Evolutionary conservation across 192 early-diverging fungal species (phyloP).

Genomic region (Rhizophagus sp.): DNA sequence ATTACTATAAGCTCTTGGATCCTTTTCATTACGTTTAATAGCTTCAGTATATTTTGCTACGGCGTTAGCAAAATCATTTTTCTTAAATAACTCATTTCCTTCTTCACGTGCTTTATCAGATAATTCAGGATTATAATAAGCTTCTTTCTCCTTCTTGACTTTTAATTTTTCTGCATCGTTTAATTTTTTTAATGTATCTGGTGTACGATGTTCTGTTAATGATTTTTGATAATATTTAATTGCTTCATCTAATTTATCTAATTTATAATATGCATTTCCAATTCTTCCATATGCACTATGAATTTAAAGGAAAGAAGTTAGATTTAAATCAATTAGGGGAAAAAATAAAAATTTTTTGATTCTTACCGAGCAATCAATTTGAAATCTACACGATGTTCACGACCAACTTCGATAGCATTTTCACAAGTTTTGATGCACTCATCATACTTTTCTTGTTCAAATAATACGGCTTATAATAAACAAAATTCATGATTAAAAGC

Average conservation of each 20-base stretch:
- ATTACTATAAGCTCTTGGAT: slow-evolving; percentile 92
- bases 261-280: slow-evolving; percentile 84
- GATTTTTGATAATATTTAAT: slow-evolving; percentile 94
- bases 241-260: slow-evolving; percentile 77
- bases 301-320: background rate
- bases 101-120: slow-evolving; percentile 89
- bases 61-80: slow-evolving; percentile 81
- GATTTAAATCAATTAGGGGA: too few species aligned
- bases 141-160: slow-evolving; percentile 77
- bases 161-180: slow-evolving; percentile 84
- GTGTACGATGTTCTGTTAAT: slow-evolving; percentile 91
- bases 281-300: slow-evolving; percentile 87
- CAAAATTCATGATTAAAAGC: background rate
- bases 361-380: slow-evolving; percentile 84
- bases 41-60: slow-evolving; percentile 94
- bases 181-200: slow-evolving; percentile 87
- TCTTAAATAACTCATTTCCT: slow-evolving; percentile 94
- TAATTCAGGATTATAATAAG: slow-evolving; percentile 80
- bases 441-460: slow-evolving; percentile 91
- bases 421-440: slow-evolving; percentile 92
- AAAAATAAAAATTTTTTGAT: background rate
- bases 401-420: slow-evolving; percentile 88
- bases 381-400: slow-evolving; percentile 89
- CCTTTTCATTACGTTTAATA: slow-evolving; percentile 92
- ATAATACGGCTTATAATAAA: slow-evolving; percentile 72